Percentiles rank a stretch among this genome's conserved stretches.
These are phyloP conservation scores for Ustilago xerochloae DNA, from an alignment of 1,284 basidiomycete species.

Conservation along the genomic window DNA sequence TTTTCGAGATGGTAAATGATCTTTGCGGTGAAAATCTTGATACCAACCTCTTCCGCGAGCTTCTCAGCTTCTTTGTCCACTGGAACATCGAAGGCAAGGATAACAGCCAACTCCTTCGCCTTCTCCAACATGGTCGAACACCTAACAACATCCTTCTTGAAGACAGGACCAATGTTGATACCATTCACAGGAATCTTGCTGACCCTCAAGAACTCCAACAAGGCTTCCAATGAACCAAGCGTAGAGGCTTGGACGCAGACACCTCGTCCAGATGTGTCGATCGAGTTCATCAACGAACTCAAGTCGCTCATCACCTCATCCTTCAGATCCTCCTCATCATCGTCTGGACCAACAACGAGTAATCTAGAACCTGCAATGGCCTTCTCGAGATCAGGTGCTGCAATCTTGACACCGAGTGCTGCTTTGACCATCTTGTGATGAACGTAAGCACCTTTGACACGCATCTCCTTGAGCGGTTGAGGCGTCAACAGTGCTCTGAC, in stretches of 20 bases:
- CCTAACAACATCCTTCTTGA: slow-evolving; percentile 95
- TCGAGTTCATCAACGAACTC: slow-evolving; percentile 86
- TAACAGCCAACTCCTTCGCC: slow-evolving; percentile 92
- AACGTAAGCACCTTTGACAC: slow-evolving; percentile 97
- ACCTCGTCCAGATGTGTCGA: slow-evolving; percentile 93
- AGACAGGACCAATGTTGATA: slow-evolving; percentile 97
- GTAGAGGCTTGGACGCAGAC: slow-evolving; percentile 99
- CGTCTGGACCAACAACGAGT: slow-evolving; percentile 89
- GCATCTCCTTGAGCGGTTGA: slow-evolving; percentile 93
- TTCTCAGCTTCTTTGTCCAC: slow-evolving; percentile 90
- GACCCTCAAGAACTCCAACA: slow-evolving; percentile 92
- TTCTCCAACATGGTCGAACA: slow-evolving; percentile 94
- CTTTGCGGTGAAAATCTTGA: slow-evolving; percentile 94
- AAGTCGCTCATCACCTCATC: slow-evolving; percentile 98
- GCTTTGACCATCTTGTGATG: slow-evolving; percentile 99
- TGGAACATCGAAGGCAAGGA: slow-evolving; percentile 95
- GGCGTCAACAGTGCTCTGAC: slow-evolving; percentile 93
- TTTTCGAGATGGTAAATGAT: slow-evolving; percentile 99
- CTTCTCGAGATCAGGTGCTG: slow-evolving; percentile 95
- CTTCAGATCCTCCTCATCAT: slow-evolving; percentile 92
- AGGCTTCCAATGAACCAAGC: slow-evolving; percentile 94
- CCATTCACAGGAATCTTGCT: slow-evolving; percentile 90
- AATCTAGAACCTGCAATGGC: slow-evolving; percentile 98
- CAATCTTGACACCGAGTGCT: slow-evolving; percentile 95
- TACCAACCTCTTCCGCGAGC: slow-evolving; percentile 91